Conservation (phyloP, 768 basidiomycete species). For the Kwoniella newhampshirensis region DNA sequence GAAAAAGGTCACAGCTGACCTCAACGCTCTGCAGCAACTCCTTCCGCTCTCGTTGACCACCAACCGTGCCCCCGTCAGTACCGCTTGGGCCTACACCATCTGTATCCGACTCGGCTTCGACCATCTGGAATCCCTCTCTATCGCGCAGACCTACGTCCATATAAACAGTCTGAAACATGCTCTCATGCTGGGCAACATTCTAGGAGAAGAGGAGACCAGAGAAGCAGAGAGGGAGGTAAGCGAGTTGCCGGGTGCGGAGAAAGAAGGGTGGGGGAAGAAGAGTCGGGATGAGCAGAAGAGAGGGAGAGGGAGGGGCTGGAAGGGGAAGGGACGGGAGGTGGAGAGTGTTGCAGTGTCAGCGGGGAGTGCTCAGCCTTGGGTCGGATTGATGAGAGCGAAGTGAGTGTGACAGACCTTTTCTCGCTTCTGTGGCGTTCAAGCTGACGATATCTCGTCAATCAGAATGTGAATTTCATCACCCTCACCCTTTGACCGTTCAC, state of each 20-base stretch:
- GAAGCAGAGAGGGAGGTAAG: constrained; percentile 60
- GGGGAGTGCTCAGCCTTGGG: constrained; percentile 51
- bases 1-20: too few relatives aligned
- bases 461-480: constrained; percentile 56
- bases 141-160: constrained; percentile 91
- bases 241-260: constrained; percentile 36
- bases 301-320: constrained; percentile 9
- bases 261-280: constrained; percentile 8
- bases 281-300: constrained; percentile 9
- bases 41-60: constrained; percentile 64
- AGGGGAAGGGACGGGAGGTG: constrained; percentile 18
- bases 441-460: constrained; percentile 1
- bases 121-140: constrained; percentile 83
- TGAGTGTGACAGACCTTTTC: constrained; percentile 16
- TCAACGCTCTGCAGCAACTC: too few relatives aligned
- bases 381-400: constrained; percentile 67
- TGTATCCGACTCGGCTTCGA: constrained; percentile 83
- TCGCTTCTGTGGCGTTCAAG: neutral
- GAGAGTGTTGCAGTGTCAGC: constrained; percentile 22
- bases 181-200: constrained; percentile 74
- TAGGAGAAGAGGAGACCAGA: constrained; percentile 60
- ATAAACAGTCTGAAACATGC: constrained; percentile 87
- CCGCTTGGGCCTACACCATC: constrained; percentile 84
- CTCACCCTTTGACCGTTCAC: neutral
- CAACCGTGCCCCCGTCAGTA: constrained; percentile 93